Conservation (phyloP, 768 basidiomycete genomes). For the Ephemerocybe angulata region DNA sequence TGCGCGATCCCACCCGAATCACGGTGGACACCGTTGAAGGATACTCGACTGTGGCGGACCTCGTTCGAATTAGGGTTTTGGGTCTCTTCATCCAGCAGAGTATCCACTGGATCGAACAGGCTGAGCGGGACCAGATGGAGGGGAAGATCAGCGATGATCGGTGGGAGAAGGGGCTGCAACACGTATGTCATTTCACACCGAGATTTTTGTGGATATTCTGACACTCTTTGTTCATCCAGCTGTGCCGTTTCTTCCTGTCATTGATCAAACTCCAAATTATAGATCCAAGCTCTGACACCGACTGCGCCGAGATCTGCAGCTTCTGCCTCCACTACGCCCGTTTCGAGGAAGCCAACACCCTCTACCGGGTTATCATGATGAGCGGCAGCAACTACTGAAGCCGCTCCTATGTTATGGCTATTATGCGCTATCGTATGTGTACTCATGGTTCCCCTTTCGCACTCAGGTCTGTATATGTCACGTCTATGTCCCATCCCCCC, state of each 20-base stretch:
- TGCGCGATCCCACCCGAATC: conserved; percentile 57
- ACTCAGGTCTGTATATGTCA: neutral
- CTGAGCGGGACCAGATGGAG: conserved; percentile 66
- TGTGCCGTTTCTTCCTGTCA: conserved; percentile 74
- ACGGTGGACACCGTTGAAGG: conserved; percentile 35
- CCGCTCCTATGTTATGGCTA: conserved; percentile 4
- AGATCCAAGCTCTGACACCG: conserved; percentile 59
- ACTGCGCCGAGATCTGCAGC: conserved; percentile 74
- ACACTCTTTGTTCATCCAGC: conserved; percentile 33
- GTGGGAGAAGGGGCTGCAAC: conserved; percentile 66
- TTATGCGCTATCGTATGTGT: conserved; percentile 8
- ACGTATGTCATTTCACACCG: conserved; percentile 50
- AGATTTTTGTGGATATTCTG: conserved; percentile 6
- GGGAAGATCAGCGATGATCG: conserved; percentile 70
- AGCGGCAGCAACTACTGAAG: conserved; percentile 5
- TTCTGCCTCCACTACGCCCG: conserved; percentile 70
- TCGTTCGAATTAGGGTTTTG: conserved; percentile 61
- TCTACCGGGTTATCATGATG: conserved; percentile 48
- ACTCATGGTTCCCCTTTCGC: neutral
- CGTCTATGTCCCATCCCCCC: neutral
- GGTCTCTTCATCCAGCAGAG: conserved; percentile 70
- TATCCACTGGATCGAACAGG: conserved; percentile 66
- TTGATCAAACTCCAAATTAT: conserved; percentile 65
- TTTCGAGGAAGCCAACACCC: conserved; percentile 71
- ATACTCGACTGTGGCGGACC: conserved; percentile 58